Evolutionary conservation across 176 grass and related monocot species (phyloP), one percentile per base, ranked within the genome.

Genomic region (Hordeum marinum): DNA sequence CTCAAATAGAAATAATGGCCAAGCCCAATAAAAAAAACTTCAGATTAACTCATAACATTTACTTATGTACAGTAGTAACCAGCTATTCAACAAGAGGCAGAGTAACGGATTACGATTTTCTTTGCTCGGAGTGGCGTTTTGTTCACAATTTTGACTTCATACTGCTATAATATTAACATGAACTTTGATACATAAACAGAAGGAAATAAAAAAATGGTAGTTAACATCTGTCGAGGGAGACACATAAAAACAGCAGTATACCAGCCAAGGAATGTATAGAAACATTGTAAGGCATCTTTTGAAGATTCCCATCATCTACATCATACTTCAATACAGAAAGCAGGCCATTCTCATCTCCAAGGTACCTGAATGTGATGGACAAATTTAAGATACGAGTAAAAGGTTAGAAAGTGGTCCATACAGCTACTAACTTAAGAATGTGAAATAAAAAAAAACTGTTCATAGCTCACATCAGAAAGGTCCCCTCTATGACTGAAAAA

Each of bases 281-380:
- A 80, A 98, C 86, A 72, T 87, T 84, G 77, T 95, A 98, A 14
- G 89, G 95, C 91, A 98, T 92, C 80, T 37, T 95, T 77, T 83
- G 88, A 87, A 98, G 78, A 25, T 95, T 95, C 83, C 90, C 90
- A 75, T 98, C 93, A 90, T 93, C 87, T 52, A 91, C 66, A 80
- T 92, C 87, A 72, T 93, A 98, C 75, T 93, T 98, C 62, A 95
- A 74, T 67, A 98, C 93, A 86, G 95, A 94, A 76, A 98, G 88
- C 42, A 92, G 80, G 10, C 95, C 95, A 77, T 95, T 94, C 77
- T 98, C 95, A 92, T 98, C 95, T 40, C 95, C 95, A 93, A 98
- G 31, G 89, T 91, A 98, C 90, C 95, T 98, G 85, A 88, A 78
- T 77, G 55, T 27, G 78, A 66, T 72, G 52, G 17, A 25, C 23